Evolutionary conservation across 2,329 filamentous ascomycete species (phyloP), one percentile per base, ranked within the genome.

Genomic region (Fusarium falciforme): DNA sequence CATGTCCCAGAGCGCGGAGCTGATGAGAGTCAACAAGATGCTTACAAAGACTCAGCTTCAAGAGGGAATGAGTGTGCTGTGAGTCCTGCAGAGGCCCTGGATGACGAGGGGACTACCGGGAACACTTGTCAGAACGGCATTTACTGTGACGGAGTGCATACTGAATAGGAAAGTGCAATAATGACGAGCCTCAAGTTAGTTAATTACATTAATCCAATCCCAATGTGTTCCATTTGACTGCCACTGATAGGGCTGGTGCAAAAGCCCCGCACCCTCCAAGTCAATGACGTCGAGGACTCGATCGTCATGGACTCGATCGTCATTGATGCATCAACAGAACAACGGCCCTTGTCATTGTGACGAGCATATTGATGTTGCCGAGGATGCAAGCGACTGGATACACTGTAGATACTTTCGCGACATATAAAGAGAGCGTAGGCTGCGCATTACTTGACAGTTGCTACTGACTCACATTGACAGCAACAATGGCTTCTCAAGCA

Each of bases 1-100:
- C 65, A 95, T 98, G 93, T 84, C 85, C 2, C 94, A 98, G 84
- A 89, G 89, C 61, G 93, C 93, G 2, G 94, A 97, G 86, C 84
- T 98, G 84, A 97, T 98, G 94, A 88, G 92, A 69, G 86, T 90
- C 73, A 90, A 90, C 40, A 93, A 91, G 83, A 98, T 98, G 95
- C 92, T 93, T 1, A 87, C 85, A 63, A 98, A 97, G 90, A 90
- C 85, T 71, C 89, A 97, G 80, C 84, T 98, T 57, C 83, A 92
- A 80, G 88, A 87, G 60, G 93, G 93, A 0, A 74, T 87, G 49
- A 88, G 90, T 70, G 82, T 90, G 8, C 71, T 89, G 73, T 74
- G 55, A 85, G 80, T 3, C 2, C 16, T 47, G 14, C 27, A 27
- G 38, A 40, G 17, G 38, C 5, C 4, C 9, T 40, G 9, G 47